Evolutionary conservation across 2,329 filamentous ascomycete genomes (phyloP).

Genomic region (Colletotrichum liriopes): DNA sequence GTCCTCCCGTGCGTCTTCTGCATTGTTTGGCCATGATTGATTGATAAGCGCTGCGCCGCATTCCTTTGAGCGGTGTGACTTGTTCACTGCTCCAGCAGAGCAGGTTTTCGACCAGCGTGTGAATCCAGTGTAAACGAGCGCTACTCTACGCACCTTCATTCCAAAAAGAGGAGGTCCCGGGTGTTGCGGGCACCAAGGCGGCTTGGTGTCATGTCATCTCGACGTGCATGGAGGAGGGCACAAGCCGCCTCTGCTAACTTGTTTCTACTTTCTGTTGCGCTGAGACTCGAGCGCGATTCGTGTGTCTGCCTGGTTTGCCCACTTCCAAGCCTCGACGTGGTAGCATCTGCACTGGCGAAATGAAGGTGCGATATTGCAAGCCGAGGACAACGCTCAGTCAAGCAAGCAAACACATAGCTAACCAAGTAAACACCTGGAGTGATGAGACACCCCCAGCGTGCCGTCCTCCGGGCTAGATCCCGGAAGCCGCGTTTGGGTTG

Average conservation of each 20-base stretch:
- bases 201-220: conserved; percentile 35
- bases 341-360: conserved; percentile 3
- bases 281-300: conserved; percentile 15
- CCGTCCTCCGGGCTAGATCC: conserved; percentile 10
- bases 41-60: no score
- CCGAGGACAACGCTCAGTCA: background rate
- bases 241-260: conserved; percentile 9
- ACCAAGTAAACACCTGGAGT: no score
- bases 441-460: conserved; percentile 1
- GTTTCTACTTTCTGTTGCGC: conserved; percentile 15
- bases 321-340: background rate
- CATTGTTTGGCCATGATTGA: no score
- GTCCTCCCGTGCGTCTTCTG: no score
- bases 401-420: background rate
- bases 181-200: background rate
- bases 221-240: conserved; percentile 29
- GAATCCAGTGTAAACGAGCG: background rate
- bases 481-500: conserved; percentile 13
- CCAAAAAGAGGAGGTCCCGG: background rate
- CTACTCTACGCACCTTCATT: background rate
- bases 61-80: no score
- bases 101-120: background rate
- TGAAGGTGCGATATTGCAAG: conserved; percentile 3
- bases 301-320: background rate
- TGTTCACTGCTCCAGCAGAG: background rate